These are phyloP conservation scores for Fusarium miscanthi DNA, from an alignment of 2,329 filamentous ascomycete genomes.

Conservation along the genomic window DNA sequence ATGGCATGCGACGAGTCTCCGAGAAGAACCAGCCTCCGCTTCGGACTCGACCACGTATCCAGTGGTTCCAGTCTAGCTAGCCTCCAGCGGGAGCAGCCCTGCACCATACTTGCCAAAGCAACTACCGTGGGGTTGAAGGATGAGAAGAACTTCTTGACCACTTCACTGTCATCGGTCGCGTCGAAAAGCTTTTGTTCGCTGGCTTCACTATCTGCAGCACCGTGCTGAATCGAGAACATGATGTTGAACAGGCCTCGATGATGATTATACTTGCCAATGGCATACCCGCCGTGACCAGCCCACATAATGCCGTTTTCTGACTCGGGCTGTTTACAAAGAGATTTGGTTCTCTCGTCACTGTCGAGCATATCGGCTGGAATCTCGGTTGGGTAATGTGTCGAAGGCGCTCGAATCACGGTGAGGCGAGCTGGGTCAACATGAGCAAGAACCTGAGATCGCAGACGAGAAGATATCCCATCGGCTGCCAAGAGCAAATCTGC, in stretches of 20 bases:
- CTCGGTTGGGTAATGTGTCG: slow-evolving; percentile 14
- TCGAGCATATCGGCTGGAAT: neutral
- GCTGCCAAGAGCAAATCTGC: neutral
- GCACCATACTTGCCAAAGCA: slow-evolving; percentile 1
- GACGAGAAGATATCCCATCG: slow-evolving; percentile 10
- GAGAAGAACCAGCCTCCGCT: neutral
- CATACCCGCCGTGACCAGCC: slow-evolving; percentile 9
- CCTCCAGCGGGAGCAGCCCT: slow-evolving; percentile 2
- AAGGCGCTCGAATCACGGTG: slow-evolving; percentile 1
- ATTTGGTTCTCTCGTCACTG: neutral
- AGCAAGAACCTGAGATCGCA: neutral
- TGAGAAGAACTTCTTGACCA: neutral
- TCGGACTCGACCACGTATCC: slow-evolving; percentile 4
- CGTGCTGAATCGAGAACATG: slow-evolving; percentile 16
- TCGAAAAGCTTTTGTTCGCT: slow-evolving; percentile 6
- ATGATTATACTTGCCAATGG: slow-evolving; percentile 13
- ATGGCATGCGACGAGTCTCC: neutral
- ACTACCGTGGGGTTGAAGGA: neutral
- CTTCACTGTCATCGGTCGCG: neutral
- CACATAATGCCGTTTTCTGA: slow-evolving; percentile 15
- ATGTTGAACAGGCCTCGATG: slow-evolving; percentile 6
- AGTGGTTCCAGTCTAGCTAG: slow-evolving; percentile 1
- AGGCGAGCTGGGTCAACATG: neutral
- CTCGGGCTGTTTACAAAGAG: neutral
- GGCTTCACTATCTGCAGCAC: neutral